Percentiles rank a stretch among this genome's conserved stretches.
Evolutionary conservation across 805 yeast genomes (phyloP).

Genomic region (Candida nitratophila): DNA sequence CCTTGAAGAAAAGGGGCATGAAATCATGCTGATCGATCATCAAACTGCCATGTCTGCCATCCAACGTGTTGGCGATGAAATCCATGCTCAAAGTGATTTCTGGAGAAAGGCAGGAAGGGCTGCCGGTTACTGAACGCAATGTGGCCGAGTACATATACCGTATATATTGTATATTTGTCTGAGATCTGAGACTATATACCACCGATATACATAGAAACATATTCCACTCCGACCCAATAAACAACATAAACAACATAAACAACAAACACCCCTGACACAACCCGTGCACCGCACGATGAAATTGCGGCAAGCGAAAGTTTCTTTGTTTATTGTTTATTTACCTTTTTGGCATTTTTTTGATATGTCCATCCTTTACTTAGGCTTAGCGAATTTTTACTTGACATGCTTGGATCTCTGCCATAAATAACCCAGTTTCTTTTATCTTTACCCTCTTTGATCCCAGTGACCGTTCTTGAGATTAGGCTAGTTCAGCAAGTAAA

Average conservation of each 20-base stretch:
- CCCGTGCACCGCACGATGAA: too few relatives aligned
- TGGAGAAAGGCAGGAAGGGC: conserved; percentile 85
- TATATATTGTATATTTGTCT: too few relatives aligned
- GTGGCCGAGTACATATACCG: too few relatives aligned
- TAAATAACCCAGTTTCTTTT: too few relatives aligned
- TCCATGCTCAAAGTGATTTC: conserved; percentile 79
- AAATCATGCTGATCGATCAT: conserved; percentile 32
- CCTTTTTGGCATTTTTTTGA: too few relatives aligned
- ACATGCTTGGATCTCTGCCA: not conserved
- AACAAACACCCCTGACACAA: too few relatives aligned
- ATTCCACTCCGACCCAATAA: too few relatives aligned
- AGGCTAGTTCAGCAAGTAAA: not conserved
- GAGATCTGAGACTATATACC: too few relatives aligned
- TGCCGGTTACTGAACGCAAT: conserved; percentile 53
- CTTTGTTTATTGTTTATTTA: not conserved
- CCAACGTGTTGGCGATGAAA: conserved; percentile 26
- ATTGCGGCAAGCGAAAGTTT: not conserved
- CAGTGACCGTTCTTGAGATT: not conserved
- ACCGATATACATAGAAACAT: too few relatives aligned
- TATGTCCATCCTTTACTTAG: not conserved
- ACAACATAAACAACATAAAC: too few relatives aligned
- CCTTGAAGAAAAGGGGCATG: conserved; percentile 43
- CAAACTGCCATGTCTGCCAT: conserved; percentile 57
- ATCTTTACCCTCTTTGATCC: too few relatives aligned
- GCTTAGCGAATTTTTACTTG: not conserved